Evolutionary conservation across 163 green algal genomes (phyloP).

Genomic region (Coccomyxa subellipsoidea): DNA sequence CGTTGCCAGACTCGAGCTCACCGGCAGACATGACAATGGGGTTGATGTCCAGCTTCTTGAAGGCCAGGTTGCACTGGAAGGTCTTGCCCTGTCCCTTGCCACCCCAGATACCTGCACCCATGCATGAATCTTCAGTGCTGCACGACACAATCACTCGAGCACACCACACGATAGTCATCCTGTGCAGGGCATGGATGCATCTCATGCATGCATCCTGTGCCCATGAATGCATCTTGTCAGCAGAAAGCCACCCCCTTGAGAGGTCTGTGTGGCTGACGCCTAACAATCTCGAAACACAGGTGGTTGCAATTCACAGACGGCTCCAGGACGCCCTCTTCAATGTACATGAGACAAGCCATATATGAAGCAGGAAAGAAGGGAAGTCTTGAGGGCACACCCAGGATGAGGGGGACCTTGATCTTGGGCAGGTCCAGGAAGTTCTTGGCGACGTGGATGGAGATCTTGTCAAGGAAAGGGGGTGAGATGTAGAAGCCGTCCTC

Average conservation of each 20-base stretch:
- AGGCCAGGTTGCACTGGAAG: conserved; percentile 95
- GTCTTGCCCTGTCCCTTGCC: conserved; percentile 98
- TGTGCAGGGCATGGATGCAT: too few relatives aligned
- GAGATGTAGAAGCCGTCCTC: conserved; percentile 99
- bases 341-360: too few relatives aligned
- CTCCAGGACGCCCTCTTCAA: too few relatives aligned
- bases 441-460: conserved; percentile 95
- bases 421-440: conserved; percentile 99
- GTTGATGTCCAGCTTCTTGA: conserved; percentile 96
- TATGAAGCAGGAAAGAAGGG: not conserved
- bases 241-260: too few relatives aligned
- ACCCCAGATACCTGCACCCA: conserved; percentile 32
- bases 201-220: too few relatives aligned
- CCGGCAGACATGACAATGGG: conserved; percentile 98
- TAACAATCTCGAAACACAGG: too few relatives aligned
- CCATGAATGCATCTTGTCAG: too few relatives aligned
- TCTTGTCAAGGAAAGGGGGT: conserved; percentile 97
- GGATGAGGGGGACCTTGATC: conserved; percentile 81
- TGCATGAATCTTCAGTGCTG: not conserved
- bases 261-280: too few relatives aligned
- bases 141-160: too few relatives aligned
- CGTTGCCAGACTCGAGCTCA: conserved; percentile 98
- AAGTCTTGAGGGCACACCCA: conserved; percentile 13
- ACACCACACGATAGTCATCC: not conserved
- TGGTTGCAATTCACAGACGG: too few relatives aligned